Conservation (phyloP, 1,284 basidiomycete genomes). For the Fomitiporia mediterranea region DNA sequence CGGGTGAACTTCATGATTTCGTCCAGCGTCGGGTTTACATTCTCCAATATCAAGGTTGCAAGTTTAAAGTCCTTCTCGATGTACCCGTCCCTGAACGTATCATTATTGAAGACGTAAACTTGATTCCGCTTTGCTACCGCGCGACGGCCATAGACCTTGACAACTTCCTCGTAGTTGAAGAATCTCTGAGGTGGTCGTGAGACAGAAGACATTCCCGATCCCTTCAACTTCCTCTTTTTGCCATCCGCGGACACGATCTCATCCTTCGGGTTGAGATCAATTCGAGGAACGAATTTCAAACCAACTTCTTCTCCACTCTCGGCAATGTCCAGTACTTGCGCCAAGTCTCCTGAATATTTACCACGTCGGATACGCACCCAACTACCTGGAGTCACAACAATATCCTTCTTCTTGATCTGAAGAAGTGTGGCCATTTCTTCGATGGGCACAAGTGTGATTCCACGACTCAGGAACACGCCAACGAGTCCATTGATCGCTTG, state of each 20-base stretch:
- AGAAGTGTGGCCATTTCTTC: slow-evolving; percentile 98
- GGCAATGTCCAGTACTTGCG: slow-evolving; percentile 90
- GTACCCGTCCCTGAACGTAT: slow-evolving; percentile 93
- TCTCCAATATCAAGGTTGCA: slow-evolving; percentile 75
- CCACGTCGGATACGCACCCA: slow-evolving; percentile 97
- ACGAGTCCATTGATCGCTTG: slow-evolving; percentile 88
- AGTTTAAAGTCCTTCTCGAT: slow-evolving; percentile 95
- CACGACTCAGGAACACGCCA: slow-evolving; percentile 82
- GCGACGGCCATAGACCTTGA: slow-evolving; percentile 80
- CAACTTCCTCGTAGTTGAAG: slow-evolving; percentile 93
- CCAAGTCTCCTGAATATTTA: slow-evolving; percentile 92
- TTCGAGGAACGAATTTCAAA: slow-evolving; percentile 92
- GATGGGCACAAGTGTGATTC: slow-evolving; percentile 87
- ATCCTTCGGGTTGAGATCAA: slow-evolving; percentile 91
- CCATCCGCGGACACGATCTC: slow-evolving; percentile 57
- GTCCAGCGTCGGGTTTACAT: slow-evolving; percentile 93
- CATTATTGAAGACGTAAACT: slow-evolving; percentile 83
- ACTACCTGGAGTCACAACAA: slow-evolving; percentile 79
- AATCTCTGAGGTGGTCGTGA: slow-evolving; percentile 88
- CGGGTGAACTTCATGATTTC: slow-evolving; percentile 91
- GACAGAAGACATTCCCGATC: slow-evolving; percentile 35
- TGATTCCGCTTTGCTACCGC: slow-evolving; percentile 70
- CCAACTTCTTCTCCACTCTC: slow-evolving; percentile 95
- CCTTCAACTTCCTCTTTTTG: slow-evolving; percentile 67
- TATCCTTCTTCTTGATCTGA: slow-evolving; percentile 92